These are phyloP conservation scores for Dactylellina drechsleri DNA, from an alignment of 2,329 filamentous ascomycete genomes.

Conservation along the genomic window DNA sequence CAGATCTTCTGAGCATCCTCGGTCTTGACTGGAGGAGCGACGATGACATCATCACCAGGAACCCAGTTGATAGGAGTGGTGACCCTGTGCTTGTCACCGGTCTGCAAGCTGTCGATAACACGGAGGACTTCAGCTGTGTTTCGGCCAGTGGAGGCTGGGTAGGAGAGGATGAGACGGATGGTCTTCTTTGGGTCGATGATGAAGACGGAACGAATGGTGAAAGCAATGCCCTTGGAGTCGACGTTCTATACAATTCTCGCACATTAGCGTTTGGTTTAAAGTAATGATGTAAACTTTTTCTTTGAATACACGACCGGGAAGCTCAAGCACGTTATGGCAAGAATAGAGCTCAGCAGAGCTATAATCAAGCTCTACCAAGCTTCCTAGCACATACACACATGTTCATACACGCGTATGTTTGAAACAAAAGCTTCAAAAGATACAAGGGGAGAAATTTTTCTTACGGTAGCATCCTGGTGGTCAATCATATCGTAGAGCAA, in stretches of 20 bases:
- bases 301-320: no score
- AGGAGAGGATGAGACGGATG: conserved; percentile 71
- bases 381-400: no score
- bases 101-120: conserved; percentile 70
- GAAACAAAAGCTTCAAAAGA: neutral
- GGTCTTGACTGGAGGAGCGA: conserved; percentile 70
- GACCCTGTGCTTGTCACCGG: conserved; percentile 69
- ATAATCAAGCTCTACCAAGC: no score
- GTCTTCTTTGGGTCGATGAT: conserved; percentile 74
- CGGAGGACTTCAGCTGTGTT: conserved; percentile 70
- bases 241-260: conserved; percentile 59
- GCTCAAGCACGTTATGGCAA: no score
- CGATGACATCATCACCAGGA: conserved; percentile 67
- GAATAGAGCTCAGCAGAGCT: no score
- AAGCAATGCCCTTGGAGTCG: conserved; percentile 66
- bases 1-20: conserved; percentile 71
- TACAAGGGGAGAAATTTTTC: conserved; percentile 5
- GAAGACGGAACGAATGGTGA: conserved; percentile 74
- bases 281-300: no score
- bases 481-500: conserved; percentile 63
- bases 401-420: neutral
- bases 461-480: conserved; percentile 59
- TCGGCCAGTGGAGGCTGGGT: conserved; percentile 71
- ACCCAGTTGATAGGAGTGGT: conserved; percentile 70
- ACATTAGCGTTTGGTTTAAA: no score